phyloP scores from a whole-genome alignment of 2,329 filamentous ascomycete genomes.

The Epichloe bromicola region DNA sequence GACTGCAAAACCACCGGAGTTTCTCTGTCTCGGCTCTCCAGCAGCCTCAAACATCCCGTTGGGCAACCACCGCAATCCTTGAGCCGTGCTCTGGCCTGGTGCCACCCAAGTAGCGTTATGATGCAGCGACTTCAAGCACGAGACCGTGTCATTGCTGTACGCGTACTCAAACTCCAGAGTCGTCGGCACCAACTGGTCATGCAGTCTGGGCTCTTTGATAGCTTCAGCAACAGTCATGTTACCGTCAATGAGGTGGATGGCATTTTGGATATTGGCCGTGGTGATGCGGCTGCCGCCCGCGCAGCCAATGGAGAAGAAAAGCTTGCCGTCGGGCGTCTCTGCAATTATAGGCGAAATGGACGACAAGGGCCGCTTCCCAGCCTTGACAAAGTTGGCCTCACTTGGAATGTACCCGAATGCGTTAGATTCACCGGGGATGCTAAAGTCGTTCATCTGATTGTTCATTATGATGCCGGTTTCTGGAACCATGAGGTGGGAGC shows the following conservation, averaged over 20 bases:
- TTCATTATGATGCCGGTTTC: constrained; percentile 71
- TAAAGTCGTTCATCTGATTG: constrained; percentile 58
- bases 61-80: constrained; percentile 51
- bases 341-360: constrained; percentile 69
- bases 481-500: constrained; percentile 61
- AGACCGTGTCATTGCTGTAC: constrained; percentile 58
- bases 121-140: constrained; percentile 50
- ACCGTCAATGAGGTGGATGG: constrained; percentile 62
- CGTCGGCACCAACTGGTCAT: constrained; percentile 71
- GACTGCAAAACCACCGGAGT: constrained; percentile 53
- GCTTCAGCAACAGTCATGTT: constrained; percentile 48
- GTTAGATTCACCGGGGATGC: constrained; percentile 57
- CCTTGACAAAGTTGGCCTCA: constrained; percentile 60
- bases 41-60: constrained; percentile 67
- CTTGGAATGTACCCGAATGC: constrained; percentile 67
- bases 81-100: constrained; percentile 54
- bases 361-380: constrained; percentile 66
- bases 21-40: constrained; percentile 66
- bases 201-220: constrained; percentile 55
- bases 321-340: constrained; percentile 51
- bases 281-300: constrained; percentile 80
- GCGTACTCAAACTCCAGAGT: constrained; percentile 55
- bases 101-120: constrained; percentile 66
- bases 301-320: constrained; percentile 63
- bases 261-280: constrained; percentile 65